phyloP scores from a whole-genome alignment of 306 rosid species.

The Prosopis cineraria region DNA sequence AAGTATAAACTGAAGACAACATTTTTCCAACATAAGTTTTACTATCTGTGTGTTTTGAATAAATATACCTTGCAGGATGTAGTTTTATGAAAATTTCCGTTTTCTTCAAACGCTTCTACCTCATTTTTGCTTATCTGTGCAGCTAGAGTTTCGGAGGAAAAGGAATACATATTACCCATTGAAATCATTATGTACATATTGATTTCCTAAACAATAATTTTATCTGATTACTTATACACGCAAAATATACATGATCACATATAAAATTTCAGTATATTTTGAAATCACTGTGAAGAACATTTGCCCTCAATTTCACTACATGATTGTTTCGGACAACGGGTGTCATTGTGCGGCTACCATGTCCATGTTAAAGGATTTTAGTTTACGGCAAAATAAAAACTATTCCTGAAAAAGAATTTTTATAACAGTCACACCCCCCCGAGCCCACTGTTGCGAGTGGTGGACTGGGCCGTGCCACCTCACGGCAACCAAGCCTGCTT shows the following conservation, averaged over 20 bases:
- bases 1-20: too few relatives aligned
- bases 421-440: too few relatives aligned
- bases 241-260: background rate
- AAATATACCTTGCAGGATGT: too few relatives aligned
- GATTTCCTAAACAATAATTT: background rate
- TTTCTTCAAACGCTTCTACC: too few relatives aligned
- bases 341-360: conserved; percentile 10
- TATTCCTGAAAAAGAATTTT: background rate
- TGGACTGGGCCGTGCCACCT: too few relatives aligned
- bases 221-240: background rate
- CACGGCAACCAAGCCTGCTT: too few relatives aligned
- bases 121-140: too few relatives aligned
- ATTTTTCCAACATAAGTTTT: too few relatives aligned
- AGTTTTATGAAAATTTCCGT: too few relatives aligned
- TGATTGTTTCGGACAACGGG: background rate
- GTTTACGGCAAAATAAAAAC: background rate
- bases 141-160: background rate
- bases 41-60: background rate
- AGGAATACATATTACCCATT: background rate
- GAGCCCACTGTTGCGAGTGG: too few relatives aligned
- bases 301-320: background rate
- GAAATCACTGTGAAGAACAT: background rate
- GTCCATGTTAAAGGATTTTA: background rate
- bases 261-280: background rate
- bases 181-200: background rate